phyloP scores from a whole-genome alignment of 169 alveolate genomes.

The Cystoisospora suis region DNA sequence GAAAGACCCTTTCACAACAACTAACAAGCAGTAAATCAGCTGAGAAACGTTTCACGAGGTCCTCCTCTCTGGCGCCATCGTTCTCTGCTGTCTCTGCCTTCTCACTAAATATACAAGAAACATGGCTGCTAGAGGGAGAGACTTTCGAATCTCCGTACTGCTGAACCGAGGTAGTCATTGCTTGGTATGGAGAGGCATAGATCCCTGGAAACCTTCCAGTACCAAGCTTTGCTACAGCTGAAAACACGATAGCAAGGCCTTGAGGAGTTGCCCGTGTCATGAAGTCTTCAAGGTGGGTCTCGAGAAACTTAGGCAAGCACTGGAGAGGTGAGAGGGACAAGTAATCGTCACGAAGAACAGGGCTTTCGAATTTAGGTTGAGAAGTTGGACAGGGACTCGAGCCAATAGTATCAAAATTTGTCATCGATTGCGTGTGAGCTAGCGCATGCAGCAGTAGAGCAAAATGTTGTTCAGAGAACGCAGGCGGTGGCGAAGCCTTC shows the following conservation, averaged over 20 bases:
- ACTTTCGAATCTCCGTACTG: too few species aligned
- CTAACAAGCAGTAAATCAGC: too few species aligned
- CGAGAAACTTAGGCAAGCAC: background rate
- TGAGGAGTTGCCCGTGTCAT: slow-evolving; percentile 16
- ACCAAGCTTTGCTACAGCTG: slow-evolving; percentile 22
- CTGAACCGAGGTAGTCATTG: too few species aligned
- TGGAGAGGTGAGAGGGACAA: background rate
- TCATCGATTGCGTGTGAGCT: background rate
- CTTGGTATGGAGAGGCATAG: too few species aligned
- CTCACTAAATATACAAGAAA: too few species aligned
- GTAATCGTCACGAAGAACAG: background rate
- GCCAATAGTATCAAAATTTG: background rate
- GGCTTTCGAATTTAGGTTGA: background rate
- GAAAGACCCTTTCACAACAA: too few species aligned
- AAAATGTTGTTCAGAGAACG: slow-evolving; percentile 9
- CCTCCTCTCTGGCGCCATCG: too few species aligned
- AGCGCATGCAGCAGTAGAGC: slow-evolving; percentile 24
- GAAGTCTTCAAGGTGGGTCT: background rate
- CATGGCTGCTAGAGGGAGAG: too few species aligned
- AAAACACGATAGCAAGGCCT: background rate
- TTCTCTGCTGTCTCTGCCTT: too few species aligned
- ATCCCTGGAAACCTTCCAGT: background rate
- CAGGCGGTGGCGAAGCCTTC: background rate
- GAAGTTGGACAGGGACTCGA: background rate
- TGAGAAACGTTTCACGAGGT: too few species aligned